A percentile compares a stretch with the other conserved stretches of the same genome.
Evolutionary conservation across 163 green algal species (phyloP).

Genomic region (Chlamydomonas reinhardtii): DNA sequence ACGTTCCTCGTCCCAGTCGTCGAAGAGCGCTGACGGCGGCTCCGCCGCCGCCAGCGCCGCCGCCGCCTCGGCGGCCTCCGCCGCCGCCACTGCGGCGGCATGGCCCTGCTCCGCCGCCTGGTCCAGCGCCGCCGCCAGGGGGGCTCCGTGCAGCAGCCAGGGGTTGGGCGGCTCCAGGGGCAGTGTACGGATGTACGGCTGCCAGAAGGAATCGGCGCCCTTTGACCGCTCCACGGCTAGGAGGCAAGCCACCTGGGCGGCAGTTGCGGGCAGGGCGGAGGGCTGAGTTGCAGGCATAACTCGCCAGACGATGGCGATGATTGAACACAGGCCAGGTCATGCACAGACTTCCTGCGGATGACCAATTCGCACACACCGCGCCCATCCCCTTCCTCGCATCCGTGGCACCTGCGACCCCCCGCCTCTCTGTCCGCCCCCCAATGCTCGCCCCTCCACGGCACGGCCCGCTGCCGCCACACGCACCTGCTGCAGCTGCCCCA

Average conservation of each 20-base stretch:
- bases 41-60: background rate
- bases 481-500: conserved; percentile 42
- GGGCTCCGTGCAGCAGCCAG: conserved; percentile 18
- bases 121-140: background rate
- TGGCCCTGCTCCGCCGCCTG: background rate
- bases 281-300: too few species aligned
- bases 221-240: conserved; percentile 38
- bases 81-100: background rate
- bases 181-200: conserved; percentile 46
- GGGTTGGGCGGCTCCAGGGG: conserved; percentile 39
- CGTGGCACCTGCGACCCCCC: too few species aligned
- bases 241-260: conserved; percentile 16
- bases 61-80: background rate
- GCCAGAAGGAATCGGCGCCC: conserved; percentile 42
- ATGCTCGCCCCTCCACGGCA: background rate
- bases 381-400: too few species aligned
- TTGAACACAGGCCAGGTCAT: too few species aligned
- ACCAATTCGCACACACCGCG: too few species aligned
- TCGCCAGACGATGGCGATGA: too few species aligned
- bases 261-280: background rate
- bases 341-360: too few species aligned
- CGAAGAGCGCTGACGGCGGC: background rate
- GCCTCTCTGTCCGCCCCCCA: background rate
- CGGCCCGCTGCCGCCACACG: background rate
- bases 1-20: background rate